Evolutionary conservation across 345 rosid species (phyloP), one percentile per base, ranked within the genome.

Genomic region (Psidium friedrichsthalianum): DNA sequence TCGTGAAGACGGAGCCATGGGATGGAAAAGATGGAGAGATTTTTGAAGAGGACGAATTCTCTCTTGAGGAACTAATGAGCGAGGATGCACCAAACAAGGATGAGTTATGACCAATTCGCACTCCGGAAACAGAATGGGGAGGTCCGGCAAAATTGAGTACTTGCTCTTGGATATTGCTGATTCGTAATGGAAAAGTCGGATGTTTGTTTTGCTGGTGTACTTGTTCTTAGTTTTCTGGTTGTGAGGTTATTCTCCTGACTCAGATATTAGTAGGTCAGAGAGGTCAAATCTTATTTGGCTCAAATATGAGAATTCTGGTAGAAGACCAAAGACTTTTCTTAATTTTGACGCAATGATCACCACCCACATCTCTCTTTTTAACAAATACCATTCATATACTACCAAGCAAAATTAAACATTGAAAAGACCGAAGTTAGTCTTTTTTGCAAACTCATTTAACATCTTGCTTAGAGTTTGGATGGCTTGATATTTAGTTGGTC

Each of bases 21-120:
- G 97, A 97, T 84, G 98, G 98, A 22, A 94, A 95, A 87, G 99
- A 97, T 8, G 99, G 98, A 84, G 90, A 93, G 89, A 86, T 95
- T 51, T 76, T 92, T 25, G 98, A 97, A 88, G 99, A 94, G 90
- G 97, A 94, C 59, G 98, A 97, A 86, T 95, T 97, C 85, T 97
- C 99, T 25, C 97, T 97, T 12, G 98, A 95, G 83, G 99, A 97
- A 85, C 93, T 97, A 59, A 97, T 97, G 99, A 94, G 93, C 40
- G 96, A 92, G 59, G 94, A 88, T 58, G 87, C 85, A 55, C 82
- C 90, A 82, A 74, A 85, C 57, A 94, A 94, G 85, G 98, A 92
- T 85, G 97, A 94, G 86, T 84, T 95, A 85, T 95, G 85, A 93
- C 40, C n/a, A 82, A 83, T 54, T 24, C 40, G 58, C 82, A 74